phyloP scores from a whole-genome alignment of 345 rosid species.

The Microcos paniculata region DNA sequence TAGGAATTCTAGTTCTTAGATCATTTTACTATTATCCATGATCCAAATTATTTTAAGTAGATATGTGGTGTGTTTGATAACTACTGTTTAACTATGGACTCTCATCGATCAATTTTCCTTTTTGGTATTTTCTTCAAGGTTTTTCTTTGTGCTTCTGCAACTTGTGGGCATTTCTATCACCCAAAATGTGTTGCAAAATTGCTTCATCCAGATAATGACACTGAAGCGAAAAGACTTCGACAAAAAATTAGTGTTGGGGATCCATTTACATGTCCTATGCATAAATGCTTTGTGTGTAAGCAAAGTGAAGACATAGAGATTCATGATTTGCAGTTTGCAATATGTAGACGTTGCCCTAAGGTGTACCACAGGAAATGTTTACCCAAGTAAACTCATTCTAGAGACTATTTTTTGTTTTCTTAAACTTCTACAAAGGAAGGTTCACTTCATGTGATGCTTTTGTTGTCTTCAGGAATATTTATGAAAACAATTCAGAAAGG shows the following conservation, averaged over 20 bases:
- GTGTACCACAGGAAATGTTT: slow-evolving; percentile 74
- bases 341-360: slow-evolving; percentile 78
- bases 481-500: slow-evolving; percentile 33
- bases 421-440: not conserved
- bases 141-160: slow-evolving; percentile 60
- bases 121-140: slow-evolving; percentile 36
- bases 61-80: not conserved
- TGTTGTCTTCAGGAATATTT: slow-evolving; percentile 41
- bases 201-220: slow-evolving; percentile 38
- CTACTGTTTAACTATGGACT: not conserved
- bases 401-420: not conserved
- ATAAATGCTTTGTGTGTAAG: slow-evolving; percentile 57
- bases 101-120: not conserved
- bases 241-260: slow-evolving; percentile 51
- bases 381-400: slow-evolving; percentile 43
- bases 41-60: not conserved
- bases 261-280: slow-evolving; percentile 60
- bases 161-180: slow-evolving; percentile 77
- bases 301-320: slow-evolving; percentile 42
- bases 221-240: slow-evolving; percentile 33
- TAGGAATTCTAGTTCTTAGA: not conserved
- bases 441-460: slow-evolving; percentile 12
- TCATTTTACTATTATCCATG: not conserved
- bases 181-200: slow-evolving; percentile 61
- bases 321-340: slow-evolving; percentile 51